Evolutionary conservation across 352 stramenopile species (phyloP).

Genomic region (Elongisporangium senticosum): DNA sequence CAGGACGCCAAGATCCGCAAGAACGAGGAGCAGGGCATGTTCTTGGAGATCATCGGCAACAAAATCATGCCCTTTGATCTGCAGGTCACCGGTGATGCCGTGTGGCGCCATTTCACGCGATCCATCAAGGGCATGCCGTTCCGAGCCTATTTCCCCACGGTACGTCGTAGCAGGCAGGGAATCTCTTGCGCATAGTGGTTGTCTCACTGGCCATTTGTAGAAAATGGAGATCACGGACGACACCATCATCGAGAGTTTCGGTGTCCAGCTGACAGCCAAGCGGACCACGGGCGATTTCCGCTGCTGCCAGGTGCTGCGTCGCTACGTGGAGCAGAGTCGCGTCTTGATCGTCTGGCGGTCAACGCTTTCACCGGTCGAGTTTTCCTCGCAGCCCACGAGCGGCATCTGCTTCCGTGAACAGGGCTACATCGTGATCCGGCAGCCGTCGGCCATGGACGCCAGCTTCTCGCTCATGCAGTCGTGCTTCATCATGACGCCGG

Average conservation of each 20-base stretch:
- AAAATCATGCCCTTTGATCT: slow-evolving; percentile 9
- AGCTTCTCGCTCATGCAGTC: slow-evolving; percentile 40
- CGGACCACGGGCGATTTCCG: slow-evolving; percentile 1
- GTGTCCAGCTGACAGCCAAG: slow-evolving; percentile 2
- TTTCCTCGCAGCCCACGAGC: slow-evolving; percentile 29
- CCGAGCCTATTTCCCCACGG: background rate
- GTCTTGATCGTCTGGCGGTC: slow-evolving; percentile 7
- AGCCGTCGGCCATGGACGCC: slow-evolving; percentile 21
- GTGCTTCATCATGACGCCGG: slow-evolving; percentile 51
- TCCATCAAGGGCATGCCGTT: slow-evolving; percentile 2
- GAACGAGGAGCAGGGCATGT: slow-evolving; percentile 2
- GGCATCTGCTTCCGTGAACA: slow-evolving; percentile 47
- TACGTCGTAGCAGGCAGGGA: background rate
- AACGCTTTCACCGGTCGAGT: slow-evolving; percentile 24
- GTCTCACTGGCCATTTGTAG: background rate
- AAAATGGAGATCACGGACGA: slow-evolving; percentile 5
- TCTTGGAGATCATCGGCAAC: slow-evolving; percentile 4
- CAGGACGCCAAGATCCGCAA: slow-evolving; percentile 9
- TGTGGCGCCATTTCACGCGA: slow-evolving; percentile 6
- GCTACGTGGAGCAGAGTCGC: background rate
- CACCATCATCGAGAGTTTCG: slow-evolving; percentile 6
- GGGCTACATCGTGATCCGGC: slow-evolving; percentile 48
- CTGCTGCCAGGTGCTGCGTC: slow-evolving; percentile 5
- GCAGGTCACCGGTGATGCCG: slow-evolving; percentile 1
- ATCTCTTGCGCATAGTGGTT: background rate